phyloP scores from a whole-genome alignment of 257 asterid species.

The Striga asiatica region DNA sequence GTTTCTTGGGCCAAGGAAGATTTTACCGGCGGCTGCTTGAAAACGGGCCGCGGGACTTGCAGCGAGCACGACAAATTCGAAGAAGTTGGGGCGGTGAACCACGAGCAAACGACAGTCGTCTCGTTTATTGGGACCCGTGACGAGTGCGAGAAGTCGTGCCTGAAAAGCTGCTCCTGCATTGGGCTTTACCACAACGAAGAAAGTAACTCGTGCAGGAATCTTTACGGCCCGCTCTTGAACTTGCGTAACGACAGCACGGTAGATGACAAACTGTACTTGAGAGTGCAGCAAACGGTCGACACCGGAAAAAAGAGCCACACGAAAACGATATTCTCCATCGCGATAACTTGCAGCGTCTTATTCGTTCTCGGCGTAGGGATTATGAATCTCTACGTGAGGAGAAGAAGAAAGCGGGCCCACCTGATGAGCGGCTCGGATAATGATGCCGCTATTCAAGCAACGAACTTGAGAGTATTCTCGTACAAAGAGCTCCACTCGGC shows the following conservation, averaged over 20 bases:
- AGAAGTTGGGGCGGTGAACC: slow-evolving; percentile 43
- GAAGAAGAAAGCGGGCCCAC: slow-evolving; percentile 26
- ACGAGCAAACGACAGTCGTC: slow-evolving; percentile 27
- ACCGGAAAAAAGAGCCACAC: slow-evolving; percentile 18
- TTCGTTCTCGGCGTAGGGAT: slow-evolving; percentile 31
- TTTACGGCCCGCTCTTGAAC: slow-evolving; percentile 49
- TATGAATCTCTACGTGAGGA: slow-evolving; percentile 25
- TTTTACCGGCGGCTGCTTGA: slow-evolving; percentile 53
- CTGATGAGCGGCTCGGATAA: slow-evolving; percentile 30
- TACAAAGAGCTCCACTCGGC: slow-evolving; percentile 63
- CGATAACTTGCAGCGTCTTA: slow-evolving; percentile 33
- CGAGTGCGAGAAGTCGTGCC: slow-evolving; percentile 44
- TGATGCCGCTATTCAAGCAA: slow-evolving; percentile 38
- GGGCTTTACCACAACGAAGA: slow-evolving; percentile 42
- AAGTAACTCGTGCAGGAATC: slow-evolving; percentile 42
- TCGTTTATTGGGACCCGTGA: slow-evolving; percentile 39
- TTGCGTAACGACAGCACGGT: slow-evolving; percentile 35
- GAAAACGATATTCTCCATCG: slow-evolving; percentile 27
- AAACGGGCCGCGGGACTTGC: slow-evolving; percentile 24
- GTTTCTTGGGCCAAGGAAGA: slow-evolving; percentile 61
- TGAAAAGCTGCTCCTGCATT: slow-evolving; percentile 57
- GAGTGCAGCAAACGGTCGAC: slow-evolving; percentile 23
- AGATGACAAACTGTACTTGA: slow-evolving; percentile 37
- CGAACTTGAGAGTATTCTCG: slow-evolving; percentile 51
- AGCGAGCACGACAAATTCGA: slow-evolving; percentile 39